Evolutionary conservation across 83 land plant species (phyloP).

Genomic region (Thuja plicata): DNA sequence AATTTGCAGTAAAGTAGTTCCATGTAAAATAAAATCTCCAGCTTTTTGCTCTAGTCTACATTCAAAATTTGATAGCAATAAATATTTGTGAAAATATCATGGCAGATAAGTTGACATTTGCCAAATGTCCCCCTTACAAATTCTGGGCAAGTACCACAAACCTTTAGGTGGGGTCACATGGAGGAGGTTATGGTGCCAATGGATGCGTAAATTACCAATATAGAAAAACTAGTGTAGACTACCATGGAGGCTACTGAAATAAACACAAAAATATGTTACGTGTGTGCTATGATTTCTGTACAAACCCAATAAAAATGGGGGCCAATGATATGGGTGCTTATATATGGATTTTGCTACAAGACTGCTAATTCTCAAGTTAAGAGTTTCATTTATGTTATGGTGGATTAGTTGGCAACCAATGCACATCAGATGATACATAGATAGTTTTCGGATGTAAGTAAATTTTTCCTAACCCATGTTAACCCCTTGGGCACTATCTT

Average conservation of each 20-base stretch:
- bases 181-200: too few relatives aligned
- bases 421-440: not conserved
- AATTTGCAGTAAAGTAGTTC: not conserved
- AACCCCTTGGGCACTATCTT: too few relatives aligned
- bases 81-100: too few relatives aligned
- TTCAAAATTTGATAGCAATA: too few relatives aligned
- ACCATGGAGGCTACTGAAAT: not conserved
- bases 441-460: not conserved
- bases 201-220: not conserved
- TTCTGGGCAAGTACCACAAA: too few relatives aligned
- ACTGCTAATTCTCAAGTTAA: not conserved
- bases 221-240: not conserved
- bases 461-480: too few relatives aligned
- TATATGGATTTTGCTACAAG: not conserved
- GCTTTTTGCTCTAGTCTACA: not conserved
- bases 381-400: not conserved
- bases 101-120: too few relatives aligned
- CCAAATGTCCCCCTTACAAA: too few relatives aligned
- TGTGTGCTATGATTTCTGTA: not conserved
- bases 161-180: too few relatives aligned
- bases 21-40: not conserved
- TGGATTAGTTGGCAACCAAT: too few relatives aligned
- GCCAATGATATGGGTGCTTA: too few relatives aligned
- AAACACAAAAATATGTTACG: not conserved
- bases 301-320: not conserved